Base-by-base conservation (phyloP, 2,329 filamentous ascomycete genomes). In the Diaporthe nobilis region DNA sequence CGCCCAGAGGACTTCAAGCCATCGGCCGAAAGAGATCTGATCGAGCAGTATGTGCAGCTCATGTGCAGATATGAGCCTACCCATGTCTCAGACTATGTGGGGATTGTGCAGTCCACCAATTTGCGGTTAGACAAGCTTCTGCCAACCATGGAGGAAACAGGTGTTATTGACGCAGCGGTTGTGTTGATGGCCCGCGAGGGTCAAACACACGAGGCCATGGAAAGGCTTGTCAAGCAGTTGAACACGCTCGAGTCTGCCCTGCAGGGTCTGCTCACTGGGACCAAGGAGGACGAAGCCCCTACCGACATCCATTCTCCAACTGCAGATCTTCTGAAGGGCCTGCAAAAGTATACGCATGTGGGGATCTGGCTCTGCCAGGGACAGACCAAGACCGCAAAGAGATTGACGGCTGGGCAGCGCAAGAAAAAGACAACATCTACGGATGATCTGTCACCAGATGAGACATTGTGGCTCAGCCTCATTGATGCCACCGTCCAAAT, bases 351-450 rank as follows among this genome's bases (percentile, higher is more conserved):
- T 84, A 92, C 93, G 1, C 93, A 95, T 78, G 95, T 99, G 1
- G 97, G 97, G 20, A 96, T 98, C 70, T 99, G 97, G 97, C 87
- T 99, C 17, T 98, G 97, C 80, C 95, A 97, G 84, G 92, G 93
- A 1, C 95, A 98, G 82, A 95, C 91, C 67, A 94, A 93, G 80
- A 90, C 89, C 0, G 84, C 87, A 8, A 88, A 86, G 75, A 84
- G 85, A 76, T 80, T 82, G 72, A 87, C 83, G 78, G 83, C 85
- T 28, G 84, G 90, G 6, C 84, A 90, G 68, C 86, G 92, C 78
- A 90, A 84, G 83, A 90, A 84, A 76, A 89, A 90, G 73, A 80
- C 83, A 4, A 79, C 83, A 7, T 79, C 83, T 1, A 83, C 82
- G 2, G 86, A 87, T 55, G 82, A 83, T 0, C 85, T 93, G 15